A percentile compares a stretch with the other conserved stretches of the same genome.
phyloP scores from a whole-genome alignment of 1,284 basidiomycete species.

The Ustilago curta region DNA sequence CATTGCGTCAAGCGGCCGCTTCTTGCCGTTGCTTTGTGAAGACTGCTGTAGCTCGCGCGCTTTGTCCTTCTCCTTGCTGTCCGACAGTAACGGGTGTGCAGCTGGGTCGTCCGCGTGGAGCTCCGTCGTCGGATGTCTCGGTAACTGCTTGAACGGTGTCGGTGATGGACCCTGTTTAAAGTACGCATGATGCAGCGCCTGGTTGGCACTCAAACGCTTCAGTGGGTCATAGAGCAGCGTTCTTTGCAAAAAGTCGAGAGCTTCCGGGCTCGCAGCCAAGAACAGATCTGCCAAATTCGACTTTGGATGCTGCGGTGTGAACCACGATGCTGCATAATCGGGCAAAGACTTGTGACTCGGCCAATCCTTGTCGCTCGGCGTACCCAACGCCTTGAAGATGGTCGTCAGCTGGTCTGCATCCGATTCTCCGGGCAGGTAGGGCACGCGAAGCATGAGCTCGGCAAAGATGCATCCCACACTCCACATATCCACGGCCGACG shows the following conservation, averaged over 20 bases:
- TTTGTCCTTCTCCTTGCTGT: slow-evolving; percentile 55
- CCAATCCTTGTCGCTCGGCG: slow-evolving; percentile 96
- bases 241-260: slow-evolving; percentile 83
- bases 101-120: slow-evolving; percentile 38
- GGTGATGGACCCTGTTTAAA: slow-evolving; percentile 58
- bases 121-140: slow-evolving; percentile 56
- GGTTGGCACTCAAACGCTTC: slow-evolving; percentile 79
- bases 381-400: slow-evolving; percentile 92
- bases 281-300: slow-evolving; percentile 86
- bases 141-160: slow-evolving; percentile 57
- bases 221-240: slow-evolving; percentile 88
- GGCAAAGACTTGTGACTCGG: slow-evolving; percentile 79
- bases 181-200: slow-evolving; percentile 63
- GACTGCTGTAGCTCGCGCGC: slow-evolving; percentile 34
- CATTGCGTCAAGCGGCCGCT: slow-evolving; percentile 40
- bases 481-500: slow-evolving; percentile 91
- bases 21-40: slow-evolving; percentile 22
- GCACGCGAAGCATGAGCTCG: slow-evolving; percentile 92
- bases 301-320: slow-evolving; percentile 75
- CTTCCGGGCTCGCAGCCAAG: slow-evolving; percentile 87
- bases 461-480: slow-evolving; percentile 96
- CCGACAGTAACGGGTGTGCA: slow-evolving; percentile 45
- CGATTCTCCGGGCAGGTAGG: slow-evolving; percentile 90
- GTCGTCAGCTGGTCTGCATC: slow-evolving; percentile 97
- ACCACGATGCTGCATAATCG: slow-evolving; percentile 20